These are phyloP conservation scores for Cudoniella acicularis DNA, from an alignment of 495 filamentous ascomycete species.

Conservation along the genomic window DNA sequence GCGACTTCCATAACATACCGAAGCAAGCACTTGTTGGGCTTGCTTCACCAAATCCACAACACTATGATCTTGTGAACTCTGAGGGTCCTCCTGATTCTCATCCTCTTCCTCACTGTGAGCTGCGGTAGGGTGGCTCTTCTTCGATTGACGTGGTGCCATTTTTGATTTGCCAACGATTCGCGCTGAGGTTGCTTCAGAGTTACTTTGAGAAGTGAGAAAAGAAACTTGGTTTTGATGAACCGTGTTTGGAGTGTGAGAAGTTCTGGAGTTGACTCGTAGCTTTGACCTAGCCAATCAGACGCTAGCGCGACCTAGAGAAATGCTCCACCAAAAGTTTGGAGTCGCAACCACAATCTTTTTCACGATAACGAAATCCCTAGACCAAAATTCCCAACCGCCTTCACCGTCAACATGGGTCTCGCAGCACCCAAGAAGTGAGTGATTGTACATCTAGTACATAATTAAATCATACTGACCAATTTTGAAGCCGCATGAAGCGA, in stretches of 20 bases:
- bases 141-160: conserved; percentile 16
- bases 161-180: not conserved
- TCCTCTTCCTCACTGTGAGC: conserved; percentile 7
- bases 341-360: conserved; percentile 8
- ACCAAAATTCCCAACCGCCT: not conserved
- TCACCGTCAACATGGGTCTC: conserved; percentile 60
- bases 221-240: not conserved
- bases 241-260: not conserved
- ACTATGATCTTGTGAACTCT: conserved; percentile 7
- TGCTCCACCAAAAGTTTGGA: conserved; percentile 19
- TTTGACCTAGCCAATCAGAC: conserved; percentile 3
- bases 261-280: not conserved
- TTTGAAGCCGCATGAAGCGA: conserved; percentile 70
- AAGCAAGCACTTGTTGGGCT: conserved; percentile 14
- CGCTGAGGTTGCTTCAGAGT: no score
- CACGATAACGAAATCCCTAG: conserved; percentile 10
- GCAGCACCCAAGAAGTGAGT: conserved; percentile 67
- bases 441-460: not conserved
- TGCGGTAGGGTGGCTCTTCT: not conserved
- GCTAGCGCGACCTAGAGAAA: not conserved
- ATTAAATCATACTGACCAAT: conserved; percentile 15
- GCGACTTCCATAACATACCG: not conserved
- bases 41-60: conserved; percentile 13
- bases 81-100: conserved; percentile 7
- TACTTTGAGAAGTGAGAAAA: not conserved